A percentile compares a stretch with the other conserved stretches of the same genome.
Evolutionary conservation across 2,329 filamentous ascomycete species (phyloP).

Genomic region (Hypoxylon sp.): DNA sequence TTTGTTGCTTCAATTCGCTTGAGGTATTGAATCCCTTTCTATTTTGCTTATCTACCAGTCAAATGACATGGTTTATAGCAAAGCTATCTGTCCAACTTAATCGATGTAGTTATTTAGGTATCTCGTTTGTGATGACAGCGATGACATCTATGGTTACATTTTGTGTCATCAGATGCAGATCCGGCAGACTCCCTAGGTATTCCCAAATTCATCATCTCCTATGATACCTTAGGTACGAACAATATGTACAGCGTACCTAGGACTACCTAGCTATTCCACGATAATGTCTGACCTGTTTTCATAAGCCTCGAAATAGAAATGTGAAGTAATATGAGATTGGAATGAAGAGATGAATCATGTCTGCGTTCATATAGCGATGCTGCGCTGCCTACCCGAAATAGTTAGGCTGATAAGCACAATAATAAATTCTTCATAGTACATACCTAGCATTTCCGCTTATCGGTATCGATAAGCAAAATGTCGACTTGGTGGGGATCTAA

Average conservation of each 20-base stretch:
- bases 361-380: not conserved
- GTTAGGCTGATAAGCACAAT: not conserved
- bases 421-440: not conserved
- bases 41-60: not conserved
- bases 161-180: conserved; percentile 5
- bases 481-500: conserved; percentile 23
- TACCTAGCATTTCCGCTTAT: no score
- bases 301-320: not conserved
- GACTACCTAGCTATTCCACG: no score
- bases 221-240: not conserved
- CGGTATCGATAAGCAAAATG: not conserved
- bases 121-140: not conserved
- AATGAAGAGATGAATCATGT: not conserved
- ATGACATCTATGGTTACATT: not conserved
- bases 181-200: not conserved
- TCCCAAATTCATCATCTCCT: not conserved
- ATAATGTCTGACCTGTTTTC: not conserved
- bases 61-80: conserved; percentile 20
- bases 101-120: conserved; percentile 6
- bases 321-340: not conserved
- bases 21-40: not conserved
- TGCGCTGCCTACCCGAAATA: not conserved
- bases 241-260: no score
- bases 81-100: conserved; percentile 14
- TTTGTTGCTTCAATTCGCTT: not conserved